Base-by-base conservation (phyloP, 768 basidiomycete species). In the Gautieria morchelliformis region DNA sequence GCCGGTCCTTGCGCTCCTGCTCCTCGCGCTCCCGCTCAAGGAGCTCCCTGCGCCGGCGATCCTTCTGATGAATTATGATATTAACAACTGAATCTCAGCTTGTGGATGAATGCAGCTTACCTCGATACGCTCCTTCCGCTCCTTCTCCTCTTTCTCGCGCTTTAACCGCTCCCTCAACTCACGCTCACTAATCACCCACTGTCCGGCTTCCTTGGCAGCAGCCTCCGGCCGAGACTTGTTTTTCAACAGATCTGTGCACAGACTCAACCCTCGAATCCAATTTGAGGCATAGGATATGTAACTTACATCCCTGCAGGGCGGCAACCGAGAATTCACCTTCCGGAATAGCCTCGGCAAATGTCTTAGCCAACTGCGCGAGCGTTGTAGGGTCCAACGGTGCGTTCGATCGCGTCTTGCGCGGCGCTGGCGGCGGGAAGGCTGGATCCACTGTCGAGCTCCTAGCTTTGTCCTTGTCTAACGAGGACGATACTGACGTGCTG, bases 261-360 rank as follows among this genome's bases (percentile, higher is more conserved):
- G 59, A 56, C 61, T 64, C 20, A 62, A 64, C 53, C 52, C 62
- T 63, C 27, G 58, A 46, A 63, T 55, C 58, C 47, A 50, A 53
- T 55, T 47, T 45, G 59, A 56, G 56, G 56, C 53, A 46, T 52
- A 56, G 55, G 50, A 39, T 41, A 39, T 59, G 55, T 64, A 37
- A 83, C 87, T 79, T 68, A 89, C 87, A 93, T 68, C 90, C 92
- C 72, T 94, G 92, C 54, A 96, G 74, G 57, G 89, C 86, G 19
- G 93, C 92, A 55, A 93, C 87, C 65, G 87, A 89, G 66, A 93
- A 90, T 72, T 89, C 87, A 41, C 86, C 84, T 39, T 91, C 87
- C 0, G 93, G 90, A 20, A 94, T 82, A 22, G 81, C 74, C 60
- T 89, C 87, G 4, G 89, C 88, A 65, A 94, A 94, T 58, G 74